Evolutionary conservation across 202 grass and related monocot species (phyloP), one percentile per base, ranked within the genome.

Genomic region (Musa balbisiana): DNA sequence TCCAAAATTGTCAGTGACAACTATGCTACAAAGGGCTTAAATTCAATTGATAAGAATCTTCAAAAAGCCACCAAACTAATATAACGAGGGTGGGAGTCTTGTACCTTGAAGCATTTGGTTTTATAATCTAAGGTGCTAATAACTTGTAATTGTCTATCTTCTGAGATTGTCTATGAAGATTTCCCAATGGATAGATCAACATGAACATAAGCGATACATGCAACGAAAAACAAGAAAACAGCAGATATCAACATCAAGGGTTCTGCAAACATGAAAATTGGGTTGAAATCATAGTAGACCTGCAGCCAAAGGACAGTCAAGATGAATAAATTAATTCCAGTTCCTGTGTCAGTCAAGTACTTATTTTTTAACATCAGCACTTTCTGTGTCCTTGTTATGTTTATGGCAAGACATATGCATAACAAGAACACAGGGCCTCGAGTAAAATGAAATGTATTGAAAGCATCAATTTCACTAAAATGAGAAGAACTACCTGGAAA

Each of bases 261-360:
- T 71, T 92, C 90, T 1, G 84, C 90, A 24, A 92, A 75, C 90
- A 89, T 89, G 78, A 89, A 92, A 69, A 92, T 76, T 0, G 84
- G 90, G 52, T 81, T 92, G 84, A 92, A 92, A 64, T 92, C 87
- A 24, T 92, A 92, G 80, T 85, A 85, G 60, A 92, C 90, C 90
- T 92, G 29, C 63, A 89, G 24, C 66, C 16, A 3, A 58, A 79
- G 58, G 72, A 58, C 66, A 82, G 2, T 11, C 20, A 10, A 33
- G 33, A 49, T 12, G 22, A 53, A 33, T 23, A 3, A 54, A 24
- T 64, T 65, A 67, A 27, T 23, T 67, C 10, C 12, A 58, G 53
- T 52, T 56, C 24, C 23, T 56, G 25, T 1, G 69, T 69, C 66
- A 50, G 21, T 67, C 9, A 50, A 67, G 3, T 27, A 53, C 23